These are phyloP conservation scores for Pseudomonodictys pantanalensis DNA, from an alignment of 495 filamentous ascomycete genomes.

Conservation along the genomic window DNA sequence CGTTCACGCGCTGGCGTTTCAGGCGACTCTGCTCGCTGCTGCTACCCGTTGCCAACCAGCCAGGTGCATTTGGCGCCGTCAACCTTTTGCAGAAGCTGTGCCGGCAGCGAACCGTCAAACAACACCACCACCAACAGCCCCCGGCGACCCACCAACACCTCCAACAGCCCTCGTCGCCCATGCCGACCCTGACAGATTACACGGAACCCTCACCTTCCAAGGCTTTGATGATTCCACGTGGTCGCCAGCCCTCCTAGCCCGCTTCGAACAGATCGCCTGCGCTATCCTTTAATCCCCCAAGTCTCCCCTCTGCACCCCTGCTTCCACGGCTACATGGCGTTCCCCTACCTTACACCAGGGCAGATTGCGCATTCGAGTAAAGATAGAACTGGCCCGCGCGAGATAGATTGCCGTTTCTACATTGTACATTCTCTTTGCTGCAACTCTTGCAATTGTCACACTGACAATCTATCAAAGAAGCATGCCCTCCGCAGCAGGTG, in stretches of 20 bases:
- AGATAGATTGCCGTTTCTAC: constrained; percentile 17
- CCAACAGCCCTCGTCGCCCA: neutral
- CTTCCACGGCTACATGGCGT: neutral
- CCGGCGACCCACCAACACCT: neutral
- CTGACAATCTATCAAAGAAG: constrained; percentile 12
- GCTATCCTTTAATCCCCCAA: neutral
- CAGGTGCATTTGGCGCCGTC: too few species aligned
- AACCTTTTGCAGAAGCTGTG: too few species aligned
- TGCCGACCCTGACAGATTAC: too few species aligned
- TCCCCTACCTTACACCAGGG: neutral
- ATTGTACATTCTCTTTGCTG: neutral
- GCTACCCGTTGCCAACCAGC: too few species aligned
- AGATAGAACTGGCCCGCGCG: constrained; percentile 10
- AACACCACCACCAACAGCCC: neutral
- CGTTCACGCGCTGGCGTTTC: too few species aligned
- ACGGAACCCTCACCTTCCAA: too few species aligned
- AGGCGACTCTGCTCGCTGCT: too few species aligned
- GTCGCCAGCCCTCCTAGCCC: neutral
- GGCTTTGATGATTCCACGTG: constrained; percentile 19
- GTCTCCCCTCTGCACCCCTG: constrained; percentile 9
- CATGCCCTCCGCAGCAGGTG: constrained; percentile 1
- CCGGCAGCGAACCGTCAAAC: neutral
- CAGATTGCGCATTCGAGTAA: constrained; percentile 6
- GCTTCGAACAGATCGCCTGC: constrained; percentile 12
- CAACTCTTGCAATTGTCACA: constrained; percentile 13